phyloP scores from a whole-genome alignment of 1,284 basidiomycete genomes.

The Leucoagaricus sp. region DNA sequence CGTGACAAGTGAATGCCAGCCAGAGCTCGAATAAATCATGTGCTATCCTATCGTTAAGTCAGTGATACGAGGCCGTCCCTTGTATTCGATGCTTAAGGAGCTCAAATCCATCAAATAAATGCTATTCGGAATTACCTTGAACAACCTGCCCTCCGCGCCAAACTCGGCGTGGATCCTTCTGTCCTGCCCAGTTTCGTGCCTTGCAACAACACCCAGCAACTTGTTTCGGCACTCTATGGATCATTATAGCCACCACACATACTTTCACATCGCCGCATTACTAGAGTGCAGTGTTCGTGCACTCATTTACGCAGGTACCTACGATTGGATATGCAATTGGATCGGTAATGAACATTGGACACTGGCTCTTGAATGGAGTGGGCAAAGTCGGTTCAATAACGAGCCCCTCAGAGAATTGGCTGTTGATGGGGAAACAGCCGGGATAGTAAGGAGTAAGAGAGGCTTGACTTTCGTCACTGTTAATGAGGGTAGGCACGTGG shows the following conservation, averaged over 20 bases:
- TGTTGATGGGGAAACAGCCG: slow-evolving; percentile 41
- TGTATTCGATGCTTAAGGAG: too few species aligned
- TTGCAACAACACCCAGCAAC: too few species aligned
- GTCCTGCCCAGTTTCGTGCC: background rate
- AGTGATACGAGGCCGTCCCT: too few species aligned
- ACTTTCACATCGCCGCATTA: slow-evolving; percentile 64
- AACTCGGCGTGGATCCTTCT: background rate
- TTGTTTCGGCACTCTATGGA: slow-evolving; percentile 29
- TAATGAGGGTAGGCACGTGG: slow-evolving; percentile 66
- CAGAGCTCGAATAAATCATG: background rate
- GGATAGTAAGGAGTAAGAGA: slow-evolving; percentile 44
- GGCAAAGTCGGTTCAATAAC: slow-evolving; percentile 48
- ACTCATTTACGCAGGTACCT: slow-evolving; percentile 74
- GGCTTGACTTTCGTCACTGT: slow-evolving; percentile 67
- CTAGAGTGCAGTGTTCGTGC: slow-evolving; percentile 75
- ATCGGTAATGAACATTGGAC: slow-evolving; percentile 62
- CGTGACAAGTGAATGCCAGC: too few species aligned
- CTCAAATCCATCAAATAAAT: background rate
- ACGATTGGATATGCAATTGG: slow-evolving; percentile 80
- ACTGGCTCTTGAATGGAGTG: slow-evolving; percentile 62
- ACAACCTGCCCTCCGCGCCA: background rate
- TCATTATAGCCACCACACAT: slow-evolving; percentile 43
- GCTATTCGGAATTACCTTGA: background rate
- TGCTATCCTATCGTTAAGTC: background rate
- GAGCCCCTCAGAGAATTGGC: slow-evolving; percentile 62